Evolutionary conservation across 441 rosid genomes (phyloP), one percentile per base, ranked within the genome.

Genomic region (Jatropha multifida): DNA sequence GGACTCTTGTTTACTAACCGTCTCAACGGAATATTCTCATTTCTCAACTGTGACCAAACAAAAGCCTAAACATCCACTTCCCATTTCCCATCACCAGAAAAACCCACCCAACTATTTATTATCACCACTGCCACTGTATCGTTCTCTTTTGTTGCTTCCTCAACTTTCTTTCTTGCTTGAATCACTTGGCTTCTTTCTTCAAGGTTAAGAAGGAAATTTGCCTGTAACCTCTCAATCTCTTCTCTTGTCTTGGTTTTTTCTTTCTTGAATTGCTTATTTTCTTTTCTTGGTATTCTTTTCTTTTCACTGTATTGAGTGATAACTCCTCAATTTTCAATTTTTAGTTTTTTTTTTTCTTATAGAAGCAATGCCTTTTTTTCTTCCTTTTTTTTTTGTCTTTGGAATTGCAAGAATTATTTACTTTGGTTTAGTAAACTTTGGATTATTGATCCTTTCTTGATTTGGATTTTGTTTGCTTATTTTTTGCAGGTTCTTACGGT

Each of bases 1-100:
- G 65, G 74, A 58, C 52, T 41, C 5, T 71, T 40, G 52, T 71
- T 52, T 42, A 49, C 74, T 5, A 58, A 58, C 46, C 14, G 26
- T 38, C n/a, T 2, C 65, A 65, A 26, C 38, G 7, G 65, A 71
- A 71, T 71, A 55, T 71, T n/a, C 38, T 42, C 10, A 52, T 32
- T 67, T 49, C 20, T 46, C 54, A 27, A 26, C 46, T 15, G 5
- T 60, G 44, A 15, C 23, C n/a, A n/a, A n/a, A 54, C 32, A 32
- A 27, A 32, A 32, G 27, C 23, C 32, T 10, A 32, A 32, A 18
- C 1, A 32, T 32, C 27, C 27, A 56, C 27, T 56, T 56, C 32
- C 61, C 27, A 15, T 56, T n/a, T 56, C 58, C 18, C 7, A 14
- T 48, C 14, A 48, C 17, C 56, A 17, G 0, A 37, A 69, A 37